phyloP scores from a whole-genome alignment of 352 stramenopile genomes.

The Paralagenidium karlingii region DNA sequence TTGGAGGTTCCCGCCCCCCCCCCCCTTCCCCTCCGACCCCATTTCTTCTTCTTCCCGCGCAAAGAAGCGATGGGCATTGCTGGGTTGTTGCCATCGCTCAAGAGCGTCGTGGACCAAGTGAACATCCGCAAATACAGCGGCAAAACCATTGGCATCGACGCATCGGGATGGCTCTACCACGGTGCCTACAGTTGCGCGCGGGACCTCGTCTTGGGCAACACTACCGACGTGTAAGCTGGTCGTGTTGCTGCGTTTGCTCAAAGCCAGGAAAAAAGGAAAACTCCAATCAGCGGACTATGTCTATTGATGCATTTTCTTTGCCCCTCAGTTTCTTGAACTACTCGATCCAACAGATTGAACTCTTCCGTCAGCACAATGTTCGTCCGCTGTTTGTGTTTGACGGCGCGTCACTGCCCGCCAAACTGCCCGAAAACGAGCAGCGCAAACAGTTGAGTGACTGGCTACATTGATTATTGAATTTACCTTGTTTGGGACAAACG shows the following conservation, averaged over 20 bases:
- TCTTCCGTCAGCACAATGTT: constrained; percentile 75
- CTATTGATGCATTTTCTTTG: neutral
- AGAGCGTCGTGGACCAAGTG: constrained; percentile 59
- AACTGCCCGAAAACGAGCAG: too few relatives aligned
- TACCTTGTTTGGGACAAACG: too few relatives aligned
- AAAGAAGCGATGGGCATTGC: constrained; percentile 43
- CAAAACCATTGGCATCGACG: constrained; percentile 63
- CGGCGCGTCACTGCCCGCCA: constrained; percentile 83
- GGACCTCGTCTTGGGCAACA: constrained; percentile 59
- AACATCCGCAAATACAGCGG: constrained; percentile 68
- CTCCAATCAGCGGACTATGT: neutral
- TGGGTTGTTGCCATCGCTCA: constrained; percentile 45
- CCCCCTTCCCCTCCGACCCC: too few relatives aligned
- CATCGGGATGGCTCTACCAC: constrained; percentile 80
- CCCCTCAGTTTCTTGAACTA: constrained; percentile 66
- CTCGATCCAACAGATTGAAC: constrained; percentile 78
- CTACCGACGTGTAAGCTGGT: constrained; percentile 29
- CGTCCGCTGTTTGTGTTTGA: constrained; percentile 90
- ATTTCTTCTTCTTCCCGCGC: neutral
- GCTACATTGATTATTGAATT: too few relatives aligned
- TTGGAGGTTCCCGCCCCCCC: too few relatives aligned
- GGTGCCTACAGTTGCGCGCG: constrained; percentile 77
- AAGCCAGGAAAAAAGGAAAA: neutral
- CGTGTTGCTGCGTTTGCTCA: neutral
- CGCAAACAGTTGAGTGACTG: constrained; percentile 21